Base-by-base conservation (phyloP, 1,139 yeast species). In the Debaryomyces singareniensis region DNA sequence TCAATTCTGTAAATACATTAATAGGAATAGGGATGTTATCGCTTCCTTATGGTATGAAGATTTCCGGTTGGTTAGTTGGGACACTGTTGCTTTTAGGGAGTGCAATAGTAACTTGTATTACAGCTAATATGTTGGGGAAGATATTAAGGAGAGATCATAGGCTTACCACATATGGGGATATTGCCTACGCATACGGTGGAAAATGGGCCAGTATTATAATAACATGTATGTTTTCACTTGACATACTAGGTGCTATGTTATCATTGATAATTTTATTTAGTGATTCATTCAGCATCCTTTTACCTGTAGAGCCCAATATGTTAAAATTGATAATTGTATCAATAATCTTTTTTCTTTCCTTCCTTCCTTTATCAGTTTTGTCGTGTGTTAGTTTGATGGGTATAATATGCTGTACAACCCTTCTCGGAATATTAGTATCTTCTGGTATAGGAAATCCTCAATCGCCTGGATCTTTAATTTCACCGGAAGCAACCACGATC, bases 1-100 rank as follows among this genome's bases (percentile, higher is more conserved):
- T 89, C 62, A 89, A 89, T 50, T 77, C 94, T 3, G 78, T 87
- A 33, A 89, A 89, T 51, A 83, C 87, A 0, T 61, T 87, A 26
- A 76, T 87, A 45, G 97, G 96, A 0, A 75, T 89, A 27, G 96
- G 95, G 3, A 68, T 89, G 46, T 65, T 89, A 22, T 80, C 96
- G 1, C 62, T 89, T 29, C 95, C 96, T 0, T 67, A 81, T 43
- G 97, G 91, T 0, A 60, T 89, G 39, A 73, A 68, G 38, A 68
- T 82, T 32, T 71, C 95, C 0, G 97, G 97, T 1, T 81, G 95
- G 87, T 49, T 81, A 3, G 36, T 74, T 13, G 96, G 96, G 1
- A 38, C 73, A 0, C 33, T 68, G 0, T 49, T 80, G 24, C 50
- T 87, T 28, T 35, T 68, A 1, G 34, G 65, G 0, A 73, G 86